These are phyloP conservation scores for Thelephora aurantiotincta DNA, from an alignment of 768 basidiomycete species.

Conservation along the genomic window DNA sequence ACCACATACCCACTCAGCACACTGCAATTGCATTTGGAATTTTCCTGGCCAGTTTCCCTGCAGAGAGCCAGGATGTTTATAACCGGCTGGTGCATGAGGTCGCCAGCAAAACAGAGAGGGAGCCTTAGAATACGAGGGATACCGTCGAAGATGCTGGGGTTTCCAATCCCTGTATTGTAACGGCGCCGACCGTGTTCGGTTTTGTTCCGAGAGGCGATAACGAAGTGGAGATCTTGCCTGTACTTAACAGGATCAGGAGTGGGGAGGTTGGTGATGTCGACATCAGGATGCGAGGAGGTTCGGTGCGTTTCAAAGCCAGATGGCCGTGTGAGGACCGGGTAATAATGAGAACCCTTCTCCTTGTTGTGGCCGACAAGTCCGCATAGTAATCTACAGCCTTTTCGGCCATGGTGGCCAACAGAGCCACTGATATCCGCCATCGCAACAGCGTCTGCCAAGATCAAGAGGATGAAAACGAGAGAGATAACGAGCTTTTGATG, in stretches of 20 bases:
- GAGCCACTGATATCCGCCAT: conserved; percentile 13
- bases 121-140: conserved; percentile 13
- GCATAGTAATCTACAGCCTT: conserved; percentile 23
- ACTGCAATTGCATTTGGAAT: too few relatives aligned
- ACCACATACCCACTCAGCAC: too few relatives aligned
- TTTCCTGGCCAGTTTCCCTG: too few relatives aligned
- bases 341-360: conserved; percentile 16
- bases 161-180: conserved; percentile 19
- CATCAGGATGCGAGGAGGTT: conserved; percentile 12
- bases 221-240: conserved; percentile 7
- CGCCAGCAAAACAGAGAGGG: conserved; percentile 18
- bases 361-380: conserved; percentile 15
- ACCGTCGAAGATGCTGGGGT: conserved; percentile 21
- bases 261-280: conserved; percentile 15
- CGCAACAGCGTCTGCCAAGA: neutral
- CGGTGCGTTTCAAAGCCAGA: conserved; percentile 13
- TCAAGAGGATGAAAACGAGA: neutral
- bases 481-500: conserved; percentile 2
- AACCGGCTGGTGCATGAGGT: conserved; percentile 25
- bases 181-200: conserved; percentile 16
- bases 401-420: conserved; percentile 14
- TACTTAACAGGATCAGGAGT: conserved; percentile 6
- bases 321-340: conserved; percentile 19
- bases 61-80: conserved; percentile 22
- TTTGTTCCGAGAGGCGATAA: conserved; percentile 11